These are phyloP conservation scores for Pouteria glomerata DNA, from an alignment of 148 eudicot species.

Conservation along the genomic window DNA sequence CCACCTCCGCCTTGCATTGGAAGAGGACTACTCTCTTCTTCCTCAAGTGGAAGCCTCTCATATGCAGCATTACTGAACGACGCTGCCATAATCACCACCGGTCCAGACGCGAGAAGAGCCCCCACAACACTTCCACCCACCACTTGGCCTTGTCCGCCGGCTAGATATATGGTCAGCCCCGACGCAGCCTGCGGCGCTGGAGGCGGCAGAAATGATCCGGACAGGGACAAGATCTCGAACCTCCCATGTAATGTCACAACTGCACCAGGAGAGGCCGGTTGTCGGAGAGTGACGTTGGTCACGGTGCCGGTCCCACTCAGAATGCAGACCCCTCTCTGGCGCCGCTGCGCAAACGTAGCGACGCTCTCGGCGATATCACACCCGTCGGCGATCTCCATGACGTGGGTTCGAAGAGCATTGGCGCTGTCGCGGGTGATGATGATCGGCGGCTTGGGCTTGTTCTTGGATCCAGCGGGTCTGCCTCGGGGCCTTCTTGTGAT, in stretches of 20 bases:
- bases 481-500: slow-evolving; percentile 45
- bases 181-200: slow-evolving; percentile 76
- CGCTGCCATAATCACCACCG: slow-evolving; percentile 69
- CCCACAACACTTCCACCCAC: slow-evolving; percentile 75
- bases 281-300: slow-evolving; percentile 64
- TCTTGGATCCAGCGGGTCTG: slow-evolving; percentile 64
- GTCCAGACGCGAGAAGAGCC: slow-evolving; percentile 52
- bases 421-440: slow-evolving; percentile 71
- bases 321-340: slow-evolving; percentile 71
- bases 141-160: slow-evolving; percentile 75
- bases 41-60: slow-evolving; percentile 68
- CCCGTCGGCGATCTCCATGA: slow-evolving; percentile 69
- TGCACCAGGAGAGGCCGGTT: slow-evolving; percentile 49
- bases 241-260: slow-evolving; percentile 62
- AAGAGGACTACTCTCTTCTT: slow-evolving; percentile 32
- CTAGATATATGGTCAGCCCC: slow-evolving; percentile 54
- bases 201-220: slow-evolving; percentile 68
- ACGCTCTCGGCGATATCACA: slow-evolving; percentile 66
- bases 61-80: slow-evolving; percentile 77
- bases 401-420: slow-evolving; percentile 70
- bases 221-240: slow-evolving; percentile 61
- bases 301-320: slow-evolving; percentile 63
- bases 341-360: slow-evolving; percentile 48
- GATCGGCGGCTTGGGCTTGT: slow-evolving; percentile 71
- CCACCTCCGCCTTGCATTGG: slow-evolving; percentile 34